phyloP scores from a whole-genome alignment of 345 rosid species.

The Melaleuca quinquenervia region DNA sequence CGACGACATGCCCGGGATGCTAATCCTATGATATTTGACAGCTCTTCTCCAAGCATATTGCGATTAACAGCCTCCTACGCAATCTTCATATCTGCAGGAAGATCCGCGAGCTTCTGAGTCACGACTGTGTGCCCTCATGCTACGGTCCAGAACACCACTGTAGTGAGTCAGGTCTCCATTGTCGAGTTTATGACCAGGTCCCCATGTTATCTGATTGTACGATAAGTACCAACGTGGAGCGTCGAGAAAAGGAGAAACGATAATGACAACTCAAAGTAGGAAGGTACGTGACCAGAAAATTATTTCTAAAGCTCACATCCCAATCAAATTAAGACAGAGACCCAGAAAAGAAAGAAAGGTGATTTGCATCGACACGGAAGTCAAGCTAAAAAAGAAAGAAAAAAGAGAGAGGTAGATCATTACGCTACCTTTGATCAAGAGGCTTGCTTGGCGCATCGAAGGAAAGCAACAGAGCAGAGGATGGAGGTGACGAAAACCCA shows the following conservation, averaged over 20 bases:
- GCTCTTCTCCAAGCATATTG: not conserved
- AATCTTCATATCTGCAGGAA: too few species aligned
- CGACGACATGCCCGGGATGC: not conserved
- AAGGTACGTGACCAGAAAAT: not conserved
- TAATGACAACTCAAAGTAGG: not conserved
- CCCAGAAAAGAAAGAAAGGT: not conserved
- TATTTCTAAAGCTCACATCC: not conserved
- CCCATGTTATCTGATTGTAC: not conserved
- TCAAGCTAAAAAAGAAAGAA: not conserved
- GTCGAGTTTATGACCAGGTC: too few species aligned
- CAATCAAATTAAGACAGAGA: not conserved
- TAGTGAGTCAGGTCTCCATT: too few species aligned
- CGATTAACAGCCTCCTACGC: not conserved
- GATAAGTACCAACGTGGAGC: not conserved
- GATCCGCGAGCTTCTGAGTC: too few species aligned
- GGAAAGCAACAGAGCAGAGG: conserved; percentile 76
- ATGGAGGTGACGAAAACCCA: conserved; percentile 55
- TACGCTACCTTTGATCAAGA: not conserved
- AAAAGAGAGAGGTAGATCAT: not conserved
- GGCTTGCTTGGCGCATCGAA: conserved; percentile 42
- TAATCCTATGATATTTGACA: not conserved
- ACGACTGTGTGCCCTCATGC: too few species aligned
- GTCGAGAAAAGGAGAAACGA: not conserved
- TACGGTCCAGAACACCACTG: too few species aligned
- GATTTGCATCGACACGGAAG: not conserved